Percentiles rank a stretch among this genome's conserved stretches.
phyloP scores from a whole-genome alignment of 2,329 filamentous ascomycete genomes.

The Colletotrichum sp. region DNA sequence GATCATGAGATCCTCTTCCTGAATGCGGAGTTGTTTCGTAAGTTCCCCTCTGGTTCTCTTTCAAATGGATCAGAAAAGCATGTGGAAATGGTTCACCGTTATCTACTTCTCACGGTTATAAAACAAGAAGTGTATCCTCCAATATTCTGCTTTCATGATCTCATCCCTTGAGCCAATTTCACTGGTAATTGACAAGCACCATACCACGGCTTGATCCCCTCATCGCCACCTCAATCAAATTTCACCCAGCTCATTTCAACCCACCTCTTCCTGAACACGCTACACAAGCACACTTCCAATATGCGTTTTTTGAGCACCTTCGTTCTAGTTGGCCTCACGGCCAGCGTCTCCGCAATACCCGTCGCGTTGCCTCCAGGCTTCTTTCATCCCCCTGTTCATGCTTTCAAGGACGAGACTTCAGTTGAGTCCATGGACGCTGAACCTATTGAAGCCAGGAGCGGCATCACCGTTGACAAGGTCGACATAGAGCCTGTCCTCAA shows the following conservation, averaged over 20 bases:
- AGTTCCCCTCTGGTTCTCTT: not conserved
- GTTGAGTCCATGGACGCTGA: not conserved
- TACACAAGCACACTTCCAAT: not conserved
- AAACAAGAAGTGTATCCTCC: too few relatives aligned
- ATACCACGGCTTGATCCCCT: not conserved
- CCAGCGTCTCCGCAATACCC: not conserved
- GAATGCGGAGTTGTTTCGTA: not conserved
- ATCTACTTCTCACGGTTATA: rapidly evolving
- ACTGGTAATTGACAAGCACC: not conserved
- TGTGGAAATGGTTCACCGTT: not conserved
- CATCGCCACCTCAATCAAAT: not conserved
- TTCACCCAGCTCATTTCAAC: not conserved
- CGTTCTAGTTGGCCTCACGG: not conserved
- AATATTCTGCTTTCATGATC: not conserved
- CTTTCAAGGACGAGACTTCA: not conserved
- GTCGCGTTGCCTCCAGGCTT: not conserved
- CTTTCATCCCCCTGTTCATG: not conserved
- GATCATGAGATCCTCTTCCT: not conserved
- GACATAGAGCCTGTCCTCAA: not conserved
- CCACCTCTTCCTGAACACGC: rapidly evolving
- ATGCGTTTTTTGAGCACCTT: not conserved
- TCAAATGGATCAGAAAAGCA: not conserved
- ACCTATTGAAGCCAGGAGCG: not conserved
- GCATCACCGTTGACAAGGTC: not conserved
- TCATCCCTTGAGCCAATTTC: not conserved